A percentile compares a stretch with the other conserved stretches of the same genome.
phyloP scores from a whole-genome alignment of 129 eudicot genomes.

The Glebionis coronaria region DNA sequence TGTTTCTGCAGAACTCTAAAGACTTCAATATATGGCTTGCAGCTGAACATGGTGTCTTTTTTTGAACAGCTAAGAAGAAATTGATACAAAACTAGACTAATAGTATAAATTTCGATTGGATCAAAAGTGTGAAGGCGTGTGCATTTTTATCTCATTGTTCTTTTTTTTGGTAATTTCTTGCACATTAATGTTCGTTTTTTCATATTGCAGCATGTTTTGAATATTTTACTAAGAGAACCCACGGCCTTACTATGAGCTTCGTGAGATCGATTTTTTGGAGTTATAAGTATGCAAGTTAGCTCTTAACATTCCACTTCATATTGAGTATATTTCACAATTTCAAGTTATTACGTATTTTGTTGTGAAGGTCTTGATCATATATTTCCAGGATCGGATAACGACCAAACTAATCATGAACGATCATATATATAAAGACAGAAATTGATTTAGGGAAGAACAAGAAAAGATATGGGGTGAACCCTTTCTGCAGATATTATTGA shows the following conservation, averaged over 20 bases:
- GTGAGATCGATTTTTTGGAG: constrained; percentile 86
- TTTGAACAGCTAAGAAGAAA: constrained; percentile 54
- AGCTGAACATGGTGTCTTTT: constrained; percentile 85
- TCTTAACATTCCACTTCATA: not conserved
- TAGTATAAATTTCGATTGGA: constrained; percentile 72
- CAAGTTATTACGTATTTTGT: not conserved
- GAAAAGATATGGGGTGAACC: too few species aligned
- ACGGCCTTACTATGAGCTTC: constrained; percentile 62
- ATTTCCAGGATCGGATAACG: too few species aligned
- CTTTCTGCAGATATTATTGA: too few species aligned
- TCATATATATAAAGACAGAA: too few species aligned
- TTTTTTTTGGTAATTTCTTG: too few species aligned
- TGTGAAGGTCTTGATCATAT: too few species aligned
- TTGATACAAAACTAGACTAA: constrained; percentile 88
- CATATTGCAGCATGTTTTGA: too few species aligned
- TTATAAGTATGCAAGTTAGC: constrained; percentile 68
- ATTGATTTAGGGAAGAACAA: too few species aligned
- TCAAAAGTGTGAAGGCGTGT: constrained; percentile 69
- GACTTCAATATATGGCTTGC: constrained; percentile 84
- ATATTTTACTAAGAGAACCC: not conserved
- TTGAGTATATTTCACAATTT: not conserved
- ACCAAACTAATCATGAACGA: too few species aligned
- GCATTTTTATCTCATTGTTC: not conserved
- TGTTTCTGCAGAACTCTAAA: constrained; percentile 61
- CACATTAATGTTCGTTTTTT: too few species aligned